These are phyloP conservation scores for Cubamyces sp. DNA, from an alignment of 768 basidiomycete species.

Conservation along the genomic window DNA sequence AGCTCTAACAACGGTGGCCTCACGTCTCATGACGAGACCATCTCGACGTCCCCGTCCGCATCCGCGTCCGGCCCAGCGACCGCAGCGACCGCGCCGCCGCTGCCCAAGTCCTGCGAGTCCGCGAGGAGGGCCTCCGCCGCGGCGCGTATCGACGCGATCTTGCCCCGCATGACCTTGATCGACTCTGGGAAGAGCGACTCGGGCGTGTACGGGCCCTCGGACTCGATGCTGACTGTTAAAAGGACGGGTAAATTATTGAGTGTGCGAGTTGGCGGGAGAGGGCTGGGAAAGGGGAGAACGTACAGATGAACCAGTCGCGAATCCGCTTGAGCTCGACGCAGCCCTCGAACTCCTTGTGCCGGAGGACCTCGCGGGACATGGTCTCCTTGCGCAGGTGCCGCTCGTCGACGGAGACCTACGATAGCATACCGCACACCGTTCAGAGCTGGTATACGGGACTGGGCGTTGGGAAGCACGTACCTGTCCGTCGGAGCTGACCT, in stretches of 20 bases:
- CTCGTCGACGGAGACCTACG: slow-evolving; percentile 59
- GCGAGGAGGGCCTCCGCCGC: slow-evolving; percentile 63
- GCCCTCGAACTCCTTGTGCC: slow-evolving; percentile 89
- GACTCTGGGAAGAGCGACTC: slow-evolving; percentile 83
- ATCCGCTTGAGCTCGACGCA: slow-evolving; percentile 83
- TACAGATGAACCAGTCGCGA: slow-evolving; percentile 92
- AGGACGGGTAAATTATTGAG: background rate
- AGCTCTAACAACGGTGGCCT: too few relatives aligned
- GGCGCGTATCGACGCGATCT: slow-evolving; percentile 62
- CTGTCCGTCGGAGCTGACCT: slow-evolving; percentile 59
- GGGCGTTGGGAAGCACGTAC: slow-evolving; percentile 13
- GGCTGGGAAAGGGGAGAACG: slow-evolving; percentile 35
- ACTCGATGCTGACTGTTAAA: slow-evolving; percentile 80
- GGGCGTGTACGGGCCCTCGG: slow-evolving; percentile 86
- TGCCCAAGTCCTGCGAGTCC: slow-evolving; percentile 31
- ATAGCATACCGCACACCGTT: background rate
- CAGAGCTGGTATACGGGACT: background rate
- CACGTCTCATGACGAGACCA: slow-evolving; percentile 17
- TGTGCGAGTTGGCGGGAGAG: background rate
- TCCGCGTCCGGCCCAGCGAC: slow-evolving; percentile 13
- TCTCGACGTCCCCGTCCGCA: slow-evolving; percentile 29
- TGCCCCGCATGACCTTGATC: slow-evolving; percentile 79
- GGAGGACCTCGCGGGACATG: slow-evolving; percentile 89
- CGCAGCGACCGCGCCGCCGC: background rate
- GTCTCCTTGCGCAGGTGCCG: slow-evolving; percentile 78